These are phyloP conservation scores for Elaeis guineensis DNA, from an alignment of 176 grass and related monocot species.

Conservation along the genomic window DNA sequence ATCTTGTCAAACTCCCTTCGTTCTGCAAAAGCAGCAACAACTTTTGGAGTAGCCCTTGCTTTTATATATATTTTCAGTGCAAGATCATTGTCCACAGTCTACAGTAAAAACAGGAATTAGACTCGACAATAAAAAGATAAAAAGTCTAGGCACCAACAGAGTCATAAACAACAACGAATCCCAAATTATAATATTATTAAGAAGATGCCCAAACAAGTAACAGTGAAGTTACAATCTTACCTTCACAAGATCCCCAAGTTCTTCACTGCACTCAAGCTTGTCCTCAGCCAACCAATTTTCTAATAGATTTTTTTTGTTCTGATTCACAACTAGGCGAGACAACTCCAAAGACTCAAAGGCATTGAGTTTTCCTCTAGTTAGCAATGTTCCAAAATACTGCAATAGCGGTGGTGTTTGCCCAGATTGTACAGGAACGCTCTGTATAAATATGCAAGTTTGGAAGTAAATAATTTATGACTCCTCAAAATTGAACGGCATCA, in stretches of 20 bases:
- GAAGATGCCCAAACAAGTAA: no score
- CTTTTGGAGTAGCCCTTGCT: slow-evolving; percentile 19
- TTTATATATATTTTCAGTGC: slow-evolving; percentile 19
- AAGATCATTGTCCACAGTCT: slow-evolving; percentile 22
- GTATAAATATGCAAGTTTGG: background rate
- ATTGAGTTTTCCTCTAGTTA: slow-evolving; percentile 94
- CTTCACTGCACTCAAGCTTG: slow-evolving; percentile 93
- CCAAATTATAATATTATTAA: no score
- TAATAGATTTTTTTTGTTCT: slow-evolving; percentile 96
- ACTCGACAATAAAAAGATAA: no score
- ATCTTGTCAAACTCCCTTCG: slow-evolving; percentile 52
- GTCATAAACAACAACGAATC: no score
- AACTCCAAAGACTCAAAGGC: slow-evolving; percentile 78
- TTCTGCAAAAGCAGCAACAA: slow-evolving; percentile 22
- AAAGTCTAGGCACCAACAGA: no score
- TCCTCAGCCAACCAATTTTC: slow-evolving; percentile 94
- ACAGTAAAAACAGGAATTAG: background rate
- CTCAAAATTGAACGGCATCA: no score
- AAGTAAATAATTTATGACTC: background rate
- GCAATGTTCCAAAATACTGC: slow-evolving; percentile 66
- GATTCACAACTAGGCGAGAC: slow-evolving; percentile 91
- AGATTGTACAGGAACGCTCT: slow-evolving; percentile 16
- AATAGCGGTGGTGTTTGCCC: slow-evolving; percentile 12
- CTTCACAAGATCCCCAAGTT: slow-evolving; percentile 92
- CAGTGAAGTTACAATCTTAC: slow-evolving; percentile 12